A percentile compares a stretch with the other conserved stretches of the same genome.
These are phyloP conservation scores for Alternaria longipes DNA, from an alignment of 2,329 filamentous ascomycete species.

Conservation along the genomic window DNA sequence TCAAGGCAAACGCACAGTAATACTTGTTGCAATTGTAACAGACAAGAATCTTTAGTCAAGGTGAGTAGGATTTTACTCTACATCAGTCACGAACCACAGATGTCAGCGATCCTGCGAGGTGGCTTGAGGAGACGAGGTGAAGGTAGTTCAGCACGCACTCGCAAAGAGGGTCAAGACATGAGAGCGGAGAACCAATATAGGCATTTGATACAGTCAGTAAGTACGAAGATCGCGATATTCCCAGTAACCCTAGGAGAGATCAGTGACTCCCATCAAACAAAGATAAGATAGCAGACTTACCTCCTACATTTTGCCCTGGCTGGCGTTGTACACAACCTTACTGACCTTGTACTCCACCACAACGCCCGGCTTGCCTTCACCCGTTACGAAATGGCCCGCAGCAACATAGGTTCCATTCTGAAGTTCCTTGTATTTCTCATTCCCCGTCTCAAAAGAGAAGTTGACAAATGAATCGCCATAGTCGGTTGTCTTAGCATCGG, in stretches of 20 bases:
- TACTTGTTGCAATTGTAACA: too few relatives aligned
- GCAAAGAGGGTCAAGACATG: not conserved
- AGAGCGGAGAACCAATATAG: not conserved
- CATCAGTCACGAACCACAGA: not conserved
- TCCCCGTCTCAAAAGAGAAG: constrained; percentile 45
- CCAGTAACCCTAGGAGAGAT: not conserved
- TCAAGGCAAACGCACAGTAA: not conserved
- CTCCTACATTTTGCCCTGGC: not conserved
- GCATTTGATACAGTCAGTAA: not conserved
- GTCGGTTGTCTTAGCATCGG: constrained; percentile 39
- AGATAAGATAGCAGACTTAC: not conserved
- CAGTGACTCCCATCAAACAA: not conserved
- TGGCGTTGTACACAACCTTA: constrained; percentile 31
- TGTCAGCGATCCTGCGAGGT: not conserved
- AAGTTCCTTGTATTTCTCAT: constrained; percentile 37
- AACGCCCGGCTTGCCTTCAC: constrained; percentile 25
- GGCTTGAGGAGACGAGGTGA: not conserved
- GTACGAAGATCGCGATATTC: not conserved
- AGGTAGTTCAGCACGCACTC: not conserved
- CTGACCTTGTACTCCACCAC: constrained; percentile 47
- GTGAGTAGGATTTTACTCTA: not conserved
- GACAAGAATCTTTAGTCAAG: not conserved
- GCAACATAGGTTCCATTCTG: constrained; percentile 44
- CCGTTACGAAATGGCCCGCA: constrained; percentile 41
- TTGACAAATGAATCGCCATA: constrained; percentile 44